Evolutionary conservation across 2,329 filamentous ascomycete genomes (phyloP), one percentile per base, ranked within the genome.

Genomic region (Lecanicillium sp.): DNA sequence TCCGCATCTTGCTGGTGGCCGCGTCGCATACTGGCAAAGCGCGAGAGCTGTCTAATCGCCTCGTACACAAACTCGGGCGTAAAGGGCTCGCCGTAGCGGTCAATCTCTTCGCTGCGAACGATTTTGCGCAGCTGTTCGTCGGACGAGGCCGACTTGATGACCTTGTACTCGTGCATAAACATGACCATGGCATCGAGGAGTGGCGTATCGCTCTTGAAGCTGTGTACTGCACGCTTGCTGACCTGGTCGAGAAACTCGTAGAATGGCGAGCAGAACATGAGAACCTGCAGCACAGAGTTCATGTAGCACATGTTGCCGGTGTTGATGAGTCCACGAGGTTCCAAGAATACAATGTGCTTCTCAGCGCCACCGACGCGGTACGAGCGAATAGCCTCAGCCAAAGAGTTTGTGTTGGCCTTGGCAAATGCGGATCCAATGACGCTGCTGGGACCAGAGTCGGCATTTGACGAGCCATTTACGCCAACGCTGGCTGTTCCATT

Each of bases 271-370:
- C 89, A 97, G 59, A 89, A 97, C 49, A 96, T 77, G 53, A 98
- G 77, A 57, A 94, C 85, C 82, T 98, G 92, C 48, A 98, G 74
- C 60, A 97, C 82, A 46, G 92, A 96, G 69, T 97, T 98, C 92
- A 98, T 97, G 65, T 98, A 98, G 64, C 92, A 98, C 86, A 97
- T 94, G 58, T 98, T 97, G 36, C 92, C 92, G 29, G 90, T 94
- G 64, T 98, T 98, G 49, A 95, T 85, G 55, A 98, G 74, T 35
- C 92, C 92, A 49, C 90, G 79, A 36, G 92, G 92, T 63, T 97
- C 87, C 36, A 98, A 72, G 55, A 96, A 96, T 14, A 84, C 71
- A 48, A 90, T 68, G 52, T 83, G 86, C 12, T 37, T 20, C 22
- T 75, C 66, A 28, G 72, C 71, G 28, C 71, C 69, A 41, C 77